These are phyloP conservation scores for Hirschfeldia incana DNA, from an alignment of 345 rosid species.

Conservation along the genomic window DNA sequence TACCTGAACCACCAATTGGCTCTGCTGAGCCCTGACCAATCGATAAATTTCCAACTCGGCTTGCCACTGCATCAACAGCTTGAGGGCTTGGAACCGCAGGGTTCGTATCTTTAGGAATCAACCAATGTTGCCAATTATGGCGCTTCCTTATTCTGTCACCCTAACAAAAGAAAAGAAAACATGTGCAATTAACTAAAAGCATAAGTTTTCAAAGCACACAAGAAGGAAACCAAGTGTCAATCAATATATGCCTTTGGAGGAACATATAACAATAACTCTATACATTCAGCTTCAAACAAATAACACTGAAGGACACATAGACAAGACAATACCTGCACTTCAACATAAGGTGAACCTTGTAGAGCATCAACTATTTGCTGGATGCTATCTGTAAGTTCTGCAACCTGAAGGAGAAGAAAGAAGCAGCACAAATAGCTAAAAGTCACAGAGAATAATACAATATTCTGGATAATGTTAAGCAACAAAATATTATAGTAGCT, in stretches of 20 bases:
- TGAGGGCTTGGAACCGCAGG: slow-evolving; percentile 18
- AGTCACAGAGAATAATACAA: slow-evolving; percentile 13
- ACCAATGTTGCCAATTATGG: slow-evolving; percentile 65
- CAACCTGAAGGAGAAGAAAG: slow-evolving; percentile 51
- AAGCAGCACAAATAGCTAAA: slow-evolving; percentile 16
- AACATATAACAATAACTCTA: background rate
- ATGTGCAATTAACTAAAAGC: background rate
- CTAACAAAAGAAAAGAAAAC: slow-evolving; percentile 39
- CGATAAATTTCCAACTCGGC: slow-evolving; percentile 14
- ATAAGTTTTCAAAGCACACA: background rate
- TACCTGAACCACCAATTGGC: slow-evolving; percentile 31
- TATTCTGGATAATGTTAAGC: background rate
- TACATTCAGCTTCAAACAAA: background rate
- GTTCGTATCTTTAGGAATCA: slow-evolving; percentile 16
- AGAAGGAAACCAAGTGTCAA: background rate
- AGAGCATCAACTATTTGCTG: slow-evolving; percentile 68
- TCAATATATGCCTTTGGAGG: background rate
- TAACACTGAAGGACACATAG: background rate
- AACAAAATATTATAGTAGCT: slow-evolving; percentile 9
- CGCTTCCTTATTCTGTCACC: slow-evolving; percentile 75
- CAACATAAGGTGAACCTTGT: slow-evolving; percentile 60
- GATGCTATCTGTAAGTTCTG: slow-evolving; percentile 58
- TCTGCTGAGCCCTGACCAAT: slow-evolving; percentile 23
- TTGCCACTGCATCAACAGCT: slow-evolving; percentile 22
- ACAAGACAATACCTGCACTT: slow-evolving; percentile 66